A percentile compares a stretch with the other conserved stretches of the same genome.
Evolutionary conservation across 164 flowering plant genomes (phyloP).

Genomic region (Cinnamomum micranthum): DNA sequence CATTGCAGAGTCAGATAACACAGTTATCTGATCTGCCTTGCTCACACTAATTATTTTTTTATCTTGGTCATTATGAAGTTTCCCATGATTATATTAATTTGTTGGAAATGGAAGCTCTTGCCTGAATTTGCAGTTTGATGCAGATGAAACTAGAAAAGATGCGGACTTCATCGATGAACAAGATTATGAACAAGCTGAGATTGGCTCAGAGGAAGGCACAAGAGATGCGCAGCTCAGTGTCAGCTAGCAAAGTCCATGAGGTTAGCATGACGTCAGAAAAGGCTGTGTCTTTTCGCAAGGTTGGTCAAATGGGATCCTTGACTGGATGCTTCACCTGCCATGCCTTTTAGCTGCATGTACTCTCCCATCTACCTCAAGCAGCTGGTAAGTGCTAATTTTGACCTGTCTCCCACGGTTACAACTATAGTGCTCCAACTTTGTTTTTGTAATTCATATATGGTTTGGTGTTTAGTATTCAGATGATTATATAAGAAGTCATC

Average conservation of each 20-base stretch:
- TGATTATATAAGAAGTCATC: no score
- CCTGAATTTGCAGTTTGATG: neutral
- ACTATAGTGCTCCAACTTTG: neutral
- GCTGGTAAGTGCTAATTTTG: neutral
- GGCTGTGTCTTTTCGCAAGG: slow-evolving; percentile 42
- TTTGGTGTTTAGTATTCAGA: neutral
- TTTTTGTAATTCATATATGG: neutral
- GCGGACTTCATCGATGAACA: slow-evolving; percentile 92
- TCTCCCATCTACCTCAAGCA: neutral
- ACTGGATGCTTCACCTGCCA: slow-evolving; percentile 87
- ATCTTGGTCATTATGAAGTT: neutral
- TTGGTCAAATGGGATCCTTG: slow-evolving; percentile 58
- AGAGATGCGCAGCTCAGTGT: slow-evolving; percentile 72
- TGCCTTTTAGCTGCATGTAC: neutral
- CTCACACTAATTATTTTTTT: neutral
- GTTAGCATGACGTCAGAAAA: slow-evolving; percentile 41
- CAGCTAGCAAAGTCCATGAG: slow-evolving; percentile 45
- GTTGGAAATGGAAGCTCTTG: neutral
- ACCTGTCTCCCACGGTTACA: neutral
- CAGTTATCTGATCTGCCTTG: neutral
- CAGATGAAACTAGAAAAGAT: slow-evolving; percentile 35
- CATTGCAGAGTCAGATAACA: neutral
- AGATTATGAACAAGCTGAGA: slow-evolving; percentile 83
- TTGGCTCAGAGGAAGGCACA: slow-evolving; percentile 87
- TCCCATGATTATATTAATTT: neutral